phyloP scores from a whole-genome alignment of 2,329 filamentous ascomycete genomes.

The Colletotrichum navitas region DNA sequence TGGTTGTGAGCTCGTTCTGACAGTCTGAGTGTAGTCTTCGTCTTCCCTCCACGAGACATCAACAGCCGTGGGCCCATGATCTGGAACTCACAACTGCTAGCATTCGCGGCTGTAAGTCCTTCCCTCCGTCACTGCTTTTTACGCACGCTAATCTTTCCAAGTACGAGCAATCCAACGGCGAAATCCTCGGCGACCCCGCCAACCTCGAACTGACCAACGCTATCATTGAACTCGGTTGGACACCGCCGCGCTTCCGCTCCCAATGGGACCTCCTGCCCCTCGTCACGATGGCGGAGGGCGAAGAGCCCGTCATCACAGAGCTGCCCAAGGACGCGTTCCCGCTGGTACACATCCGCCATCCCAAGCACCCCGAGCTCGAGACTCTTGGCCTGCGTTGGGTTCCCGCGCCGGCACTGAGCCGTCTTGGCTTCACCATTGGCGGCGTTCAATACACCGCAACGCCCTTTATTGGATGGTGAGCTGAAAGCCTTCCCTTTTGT shows the following conservation, averaged over 20 bases:
- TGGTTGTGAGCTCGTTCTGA: background rate
- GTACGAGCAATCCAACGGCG: conserved; percentile 38
- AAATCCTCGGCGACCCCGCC: conserved; percentile 35
- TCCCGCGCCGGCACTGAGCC: conserved; percentile 39
- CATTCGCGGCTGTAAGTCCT: conserved; percentile 34
- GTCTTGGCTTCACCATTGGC: conserved; percentile 40
- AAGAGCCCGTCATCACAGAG: conserved; percentile 39
- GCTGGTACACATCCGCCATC: conserved; percentile 38
- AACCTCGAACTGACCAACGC: conserved; percentile 39
- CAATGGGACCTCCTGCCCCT: conserved; percentile 39
- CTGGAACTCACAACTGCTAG: conserved; percentile 37
- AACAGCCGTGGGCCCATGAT: conserved; percentile 38
- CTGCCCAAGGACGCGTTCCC: conserved; percentile 37
- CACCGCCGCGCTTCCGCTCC: conserved; percentile 34
- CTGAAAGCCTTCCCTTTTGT: background rate
- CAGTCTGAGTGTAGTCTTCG: conserved; percentile 16
- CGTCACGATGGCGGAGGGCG: conserved; percentile 38
- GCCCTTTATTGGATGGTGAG: conserved; percentile 37
- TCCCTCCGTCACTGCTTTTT: background rate
- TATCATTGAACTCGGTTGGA: conserved; percentile 40
- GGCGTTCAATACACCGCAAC: conserved; percentile 38
- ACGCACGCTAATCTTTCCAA: conserved; percentile 2
- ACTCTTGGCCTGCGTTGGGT: conserved; percentile 39
- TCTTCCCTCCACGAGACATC: conserved; percentile 37
- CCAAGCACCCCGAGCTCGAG: conserved; percentile 37